These are phyloP conservation scores for Teunomyces funiuensis DNA, from an alignment of 805 yeast species.

Conservation along the genomic window DNA sequence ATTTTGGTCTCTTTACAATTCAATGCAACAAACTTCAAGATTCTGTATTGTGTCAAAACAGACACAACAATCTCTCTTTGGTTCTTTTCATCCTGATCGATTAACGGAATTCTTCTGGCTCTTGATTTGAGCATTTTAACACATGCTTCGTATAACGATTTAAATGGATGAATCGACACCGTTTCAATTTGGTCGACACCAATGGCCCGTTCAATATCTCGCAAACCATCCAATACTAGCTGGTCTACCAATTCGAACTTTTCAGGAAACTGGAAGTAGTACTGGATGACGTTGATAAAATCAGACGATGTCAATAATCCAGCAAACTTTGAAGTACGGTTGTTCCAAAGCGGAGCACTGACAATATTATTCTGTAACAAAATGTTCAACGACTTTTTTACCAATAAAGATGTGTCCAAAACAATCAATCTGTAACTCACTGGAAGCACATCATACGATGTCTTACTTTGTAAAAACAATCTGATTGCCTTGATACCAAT, in stretches of 20 bases:
- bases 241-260: conserved; percentile 85
- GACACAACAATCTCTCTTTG: conserved; percentile 92
- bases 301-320: conserved; percentile 91
- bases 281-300: conserved; percentile 92
- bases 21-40: conserved; percentile 89
- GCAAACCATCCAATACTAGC: conserved; percentile 77
- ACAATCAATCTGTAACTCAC: conserved; percentile 92
- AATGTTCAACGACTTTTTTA: conserved; percentile 87
- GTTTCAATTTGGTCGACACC: conserved; percentile 87
- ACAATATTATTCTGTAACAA: conserved; percentile 91
- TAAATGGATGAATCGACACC: conserved; percentile 85
- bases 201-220: conserved; percentile 82
- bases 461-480: conserved; percentile 79
- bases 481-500: conserved; percentile 82
- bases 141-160: conserved; percentile 89
- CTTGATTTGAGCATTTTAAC: conserved; percentile 83
- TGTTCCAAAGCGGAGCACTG: conserved; percentile 96
- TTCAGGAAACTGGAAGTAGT: conserved; percentile 86
- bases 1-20: conserved; percentile 93
- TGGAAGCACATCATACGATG: conserved; percentile 95
- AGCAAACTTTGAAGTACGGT: conserved; percentile 84
- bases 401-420: conserved; percentile 85
- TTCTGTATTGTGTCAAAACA: conserved; percentile 94
- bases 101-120: conserved; percentile 90
- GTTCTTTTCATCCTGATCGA: conserved; percentile 90